A percentile compares a stretch with the other conserved stretches of the same genome.
Evolutionary conservation across 192 early-diverging fungal genomes (phyloP).

Genomic region (Coemansia sp.): DNA sequence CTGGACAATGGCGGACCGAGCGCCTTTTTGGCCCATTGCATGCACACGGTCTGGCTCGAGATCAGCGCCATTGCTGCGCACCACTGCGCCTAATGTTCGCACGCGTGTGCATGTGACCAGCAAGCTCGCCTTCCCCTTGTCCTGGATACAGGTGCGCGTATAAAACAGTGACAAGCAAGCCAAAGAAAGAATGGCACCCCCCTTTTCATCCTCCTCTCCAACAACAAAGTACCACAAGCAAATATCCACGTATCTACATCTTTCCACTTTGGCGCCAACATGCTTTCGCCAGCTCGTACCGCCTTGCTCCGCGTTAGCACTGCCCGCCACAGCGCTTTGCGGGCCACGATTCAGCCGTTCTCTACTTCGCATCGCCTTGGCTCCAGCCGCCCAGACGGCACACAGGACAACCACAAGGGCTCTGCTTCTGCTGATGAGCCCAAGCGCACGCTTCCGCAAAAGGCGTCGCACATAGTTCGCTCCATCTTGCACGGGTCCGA

Average conservation of each 20-base stretch:
- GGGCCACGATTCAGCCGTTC: neutral
- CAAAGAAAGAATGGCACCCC: neutral
- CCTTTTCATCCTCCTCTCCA: neutral
- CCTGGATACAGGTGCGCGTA: neutral
- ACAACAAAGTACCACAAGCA: neutral
- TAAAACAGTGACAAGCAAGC: neutral
- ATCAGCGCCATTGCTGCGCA: constrained; percentile 17
- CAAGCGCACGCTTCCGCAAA: constrained; percentile 54
- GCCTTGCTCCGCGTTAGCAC: neutral
- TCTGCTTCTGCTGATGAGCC: constrained; percentile 28
- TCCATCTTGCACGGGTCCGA: constrained; percentile 74
- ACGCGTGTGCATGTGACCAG: constrained; percentile 27
- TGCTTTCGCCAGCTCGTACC: neutral
- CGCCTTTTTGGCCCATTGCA: constrained; percentile 20
- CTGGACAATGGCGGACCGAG: neutral
- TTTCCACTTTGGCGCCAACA: neutral
- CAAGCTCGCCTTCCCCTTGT: neutral
- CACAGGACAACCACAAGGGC: constrained; percentile 2
- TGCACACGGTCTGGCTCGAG: constrained; percentile 29
- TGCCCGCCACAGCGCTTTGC: neutral
- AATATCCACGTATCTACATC: neutral
- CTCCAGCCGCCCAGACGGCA: constrained; percentile 1
- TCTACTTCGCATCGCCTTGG: neutral
- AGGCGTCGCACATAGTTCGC: constrained; percentile 64
- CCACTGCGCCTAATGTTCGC: constrained; percentile 6